Percentiles rank a stretch among this genome's conserved stretches.
These are phyloP conservation scores for Copromyces sp. DNA, from an alignment of 495 filamentous ascomycete species.

Conservation along the genomic window DNA sequence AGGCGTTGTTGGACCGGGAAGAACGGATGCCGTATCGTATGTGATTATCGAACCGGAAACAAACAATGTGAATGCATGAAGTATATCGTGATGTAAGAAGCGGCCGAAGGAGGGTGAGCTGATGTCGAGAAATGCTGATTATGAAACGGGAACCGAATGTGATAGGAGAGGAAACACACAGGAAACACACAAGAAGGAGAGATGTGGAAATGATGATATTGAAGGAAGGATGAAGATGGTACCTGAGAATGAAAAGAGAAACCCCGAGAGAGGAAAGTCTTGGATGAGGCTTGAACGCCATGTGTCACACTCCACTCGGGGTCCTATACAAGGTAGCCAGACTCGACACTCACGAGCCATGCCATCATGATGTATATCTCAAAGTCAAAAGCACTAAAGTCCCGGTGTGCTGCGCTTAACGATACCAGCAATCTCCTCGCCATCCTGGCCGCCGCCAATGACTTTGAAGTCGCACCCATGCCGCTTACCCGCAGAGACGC, in stretches of 20 bases:
- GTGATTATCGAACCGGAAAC: neutral
- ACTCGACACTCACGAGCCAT: neutral
- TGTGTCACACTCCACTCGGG: neutral
- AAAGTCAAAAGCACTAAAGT: neutral
- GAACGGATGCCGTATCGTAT: neutral
- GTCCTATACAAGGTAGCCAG: neutral
- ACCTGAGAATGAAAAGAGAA: conserved; percentile 11
- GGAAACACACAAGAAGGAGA: conserved; percentile 5
- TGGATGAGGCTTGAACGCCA: neutral
- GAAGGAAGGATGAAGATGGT: conserved; percentile 11
- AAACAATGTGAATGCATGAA: neutral
- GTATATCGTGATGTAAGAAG: neutral
- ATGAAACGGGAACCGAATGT: conserved; percentile 2
- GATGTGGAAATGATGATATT: conserved; percentile 16
- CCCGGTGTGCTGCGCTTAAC: conserved; percentile 8
- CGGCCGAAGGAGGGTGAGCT: neutral
- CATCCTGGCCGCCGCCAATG: neutral
- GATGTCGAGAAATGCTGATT: conserved; percentile 1
- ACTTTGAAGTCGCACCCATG: neutral
- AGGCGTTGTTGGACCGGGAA: neutral
- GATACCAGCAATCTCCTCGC: conserved; percentile 1
- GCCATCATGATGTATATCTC: neutral
- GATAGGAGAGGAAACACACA: conserved; percentile 1
- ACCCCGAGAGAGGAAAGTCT: neutral
- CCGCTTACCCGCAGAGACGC: neutral